A percentile compares a stretch with the other conserved stretches of the same genome.
These are phyloP conservation scores for Gnaphalium uliginosum DNA, from an alignment of 129 eudicot genomes.

Conservation along the genomic window DNA sequence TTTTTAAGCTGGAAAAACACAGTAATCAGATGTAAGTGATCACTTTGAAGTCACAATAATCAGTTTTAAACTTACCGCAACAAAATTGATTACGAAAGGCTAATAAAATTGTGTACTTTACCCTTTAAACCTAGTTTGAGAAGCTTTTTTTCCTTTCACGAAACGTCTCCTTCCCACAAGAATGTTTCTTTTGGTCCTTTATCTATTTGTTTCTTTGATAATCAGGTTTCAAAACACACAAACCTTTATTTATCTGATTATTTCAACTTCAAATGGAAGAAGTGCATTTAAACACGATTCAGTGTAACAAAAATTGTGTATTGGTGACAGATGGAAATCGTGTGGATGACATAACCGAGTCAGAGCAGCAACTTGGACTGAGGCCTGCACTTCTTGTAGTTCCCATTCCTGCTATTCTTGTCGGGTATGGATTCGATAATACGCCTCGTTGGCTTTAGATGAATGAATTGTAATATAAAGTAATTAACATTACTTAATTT, in stretches of 20 bases:
- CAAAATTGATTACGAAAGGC: neutral
- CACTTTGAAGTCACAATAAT: neutral
- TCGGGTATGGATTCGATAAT: slow-evolving; percentile 64
- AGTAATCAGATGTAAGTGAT: neutral
- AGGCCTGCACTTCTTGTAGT: slow-evolving; percentile 81
- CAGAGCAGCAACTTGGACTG: slow-evolving; percentile 73
- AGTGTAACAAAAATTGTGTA: neutral
- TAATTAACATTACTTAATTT: neutral
- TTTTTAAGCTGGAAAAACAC: too few relatives aligned
- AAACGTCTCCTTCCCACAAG: neutral
- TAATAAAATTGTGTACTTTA: too few relatives aligned
- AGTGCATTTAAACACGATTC: neutral
- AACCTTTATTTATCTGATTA: neutral
- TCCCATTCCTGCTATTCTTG: slow-evolving; percentile 93
- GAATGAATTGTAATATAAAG: neutral
- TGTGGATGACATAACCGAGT: slow-evolving; percentile 68
- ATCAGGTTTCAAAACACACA: neutral
- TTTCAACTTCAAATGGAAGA: neutral
- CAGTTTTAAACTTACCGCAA: neutral
- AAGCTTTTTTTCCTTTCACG: neutral
- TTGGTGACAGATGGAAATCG: slow-evolving; percentile 63
- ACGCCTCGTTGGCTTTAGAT: neutral
- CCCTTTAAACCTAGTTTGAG: too few relatives aligned
- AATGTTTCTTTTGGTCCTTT: neutral
- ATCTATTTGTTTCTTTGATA: neutral